phyloP scores from a whole-genome alignment of 2,329 filamentous ascomycete genomes.

The Decorospora gaudefroyi region DNA sequence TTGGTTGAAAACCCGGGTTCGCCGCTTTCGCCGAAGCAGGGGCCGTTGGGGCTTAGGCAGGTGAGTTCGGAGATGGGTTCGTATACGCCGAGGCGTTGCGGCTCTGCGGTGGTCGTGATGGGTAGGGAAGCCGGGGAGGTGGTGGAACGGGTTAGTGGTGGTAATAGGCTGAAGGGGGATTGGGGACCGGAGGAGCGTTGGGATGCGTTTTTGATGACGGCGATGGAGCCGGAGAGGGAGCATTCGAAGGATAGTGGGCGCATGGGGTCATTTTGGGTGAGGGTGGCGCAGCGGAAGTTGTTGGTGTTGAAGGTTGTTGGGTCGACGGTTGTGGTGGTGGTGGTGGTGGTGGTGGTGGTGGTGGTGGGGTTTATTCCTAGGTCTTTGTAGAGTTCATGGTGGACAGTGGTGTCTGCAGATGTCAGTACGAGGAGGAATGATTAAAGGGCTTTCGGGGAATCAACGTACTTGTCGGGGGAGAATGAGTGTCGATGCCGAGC shows the following conservation, averaged over 20 bases:
- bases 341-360: conserved; percentile 35
- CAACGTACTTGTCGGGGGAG: conserved; percentile 12
- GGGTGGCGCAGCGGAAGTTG: conserved; percentile 26
- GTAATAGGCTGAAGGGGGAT: conserved; percentile 21
- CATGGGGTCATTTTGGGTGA: conserved; percentile 17
- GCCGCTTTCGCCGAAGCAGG: conserved; percentile 32
- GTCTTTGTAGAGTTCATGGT: conserved; percentile 43
- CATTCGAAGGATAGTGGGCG: conserved; percentile 33
- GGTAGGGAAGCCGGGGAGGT: conserved; percentile 21
- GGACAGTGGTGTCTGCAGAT: conserved; percentile 12
- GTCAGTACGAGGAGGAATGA: neutral
- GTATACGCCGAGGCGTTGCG: conserved; percentile 16
- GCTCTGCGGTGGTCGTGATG: conserved; percentile 13
- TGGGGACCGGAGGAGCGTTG: conserved; percentile 20
- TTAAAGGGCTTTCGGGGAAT: neutral
- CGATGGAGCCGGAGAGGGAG: conserved; percentile 31
- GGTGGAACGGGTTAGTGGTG: conserved; percentile 24
- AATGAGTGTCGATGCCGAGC: conserved; percentile 46
- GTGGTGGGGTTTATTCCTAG: conserved; percentile 34
- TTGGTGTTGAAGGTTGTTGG: conserved; percentile 37
- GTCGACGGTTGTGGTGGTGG: conserved; percentile 33
- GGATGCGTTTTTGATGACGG: conserved; percentile 19
- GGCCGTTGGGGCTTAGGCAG: conserved; percentile 16
- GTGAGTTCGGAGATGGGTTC: conserved; percentile 29
- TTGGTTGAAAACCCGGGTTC: conserved; percentile 23